Conservation (phyloP, 2,329 filamentous ascomycete species). For the Rhynchosporium agropyri region DNA sequence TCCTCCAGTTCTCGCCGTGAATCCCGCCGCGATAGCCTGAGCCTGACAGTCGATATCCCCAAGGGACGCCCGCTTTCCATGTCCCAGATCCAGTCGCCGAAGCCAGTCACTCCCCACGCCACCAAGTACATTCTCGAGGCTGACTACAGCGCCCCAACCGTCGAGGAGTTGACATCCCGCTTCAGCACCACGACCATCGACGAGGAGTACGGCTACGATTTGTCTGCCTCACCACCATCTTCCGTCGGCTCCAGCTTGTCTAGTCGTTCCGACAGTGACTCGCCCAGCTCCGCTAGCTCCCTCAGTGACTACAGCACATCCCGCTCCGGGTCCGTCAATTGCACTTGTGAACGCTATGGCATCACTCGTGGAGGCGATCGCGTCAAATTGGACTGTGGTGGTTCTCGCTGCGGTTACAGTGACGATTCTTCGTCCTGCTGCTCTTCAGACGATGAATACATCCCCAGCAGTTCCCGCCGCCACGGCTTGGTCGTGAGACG, state of each 20-base stretch:
- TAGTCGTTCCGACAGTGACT: constrained; percentile 73
- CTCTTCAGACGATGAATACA: constrained; percentile 66
- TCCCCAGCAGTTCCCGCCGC: constrained; percentile 59
- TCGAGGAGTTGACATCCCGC: constrained; percentile 79
- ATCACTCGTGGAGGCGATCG: constrained; percentile 92
- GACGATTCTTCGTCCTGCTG: constrained; percentile 72
- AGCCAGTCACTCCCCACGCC: constrained; percentile 84
- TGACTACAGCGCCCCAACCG: constrained; percentile 72
- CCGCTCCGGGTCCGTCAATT: constrained; percentile 73
- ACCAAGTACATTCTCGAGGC: constrained; percentile 84
- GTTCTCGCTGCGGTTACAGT: constrained; percentile 80
- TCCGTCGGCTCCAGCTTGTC: constrained; percentile 72
- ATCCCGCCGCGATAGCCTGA: constrained; percentile 48
- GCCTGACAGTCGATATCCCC: constrained; percentile 67
- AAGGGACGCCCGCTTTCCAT: constrained; percentile 88
- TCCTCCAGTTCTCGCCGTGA: constrained; percentile 49
- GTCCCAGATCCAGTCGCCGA: constrained; percentile 88
- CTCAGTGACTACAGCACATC: constrained; percentile 79
- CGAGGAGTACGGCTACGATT: constrained; percentile 54
- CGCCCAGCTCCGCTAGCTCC: constrained; percentile 65
- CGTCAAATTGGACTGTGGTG: constrained; percentile 95
- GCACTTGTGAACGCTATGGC: constrained; percentile 94
- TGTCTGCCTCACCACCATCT: constrained; percentile 63
- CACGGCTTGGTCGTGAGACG: constrained; percentile 61
- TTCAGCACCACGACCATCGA: constrained; percentile 66